A percentile compares a stretch with the other conserved stretches of the same genome.
Conservation (phyloP, 169 alveolate species). For the Babesia microti region DNA sequence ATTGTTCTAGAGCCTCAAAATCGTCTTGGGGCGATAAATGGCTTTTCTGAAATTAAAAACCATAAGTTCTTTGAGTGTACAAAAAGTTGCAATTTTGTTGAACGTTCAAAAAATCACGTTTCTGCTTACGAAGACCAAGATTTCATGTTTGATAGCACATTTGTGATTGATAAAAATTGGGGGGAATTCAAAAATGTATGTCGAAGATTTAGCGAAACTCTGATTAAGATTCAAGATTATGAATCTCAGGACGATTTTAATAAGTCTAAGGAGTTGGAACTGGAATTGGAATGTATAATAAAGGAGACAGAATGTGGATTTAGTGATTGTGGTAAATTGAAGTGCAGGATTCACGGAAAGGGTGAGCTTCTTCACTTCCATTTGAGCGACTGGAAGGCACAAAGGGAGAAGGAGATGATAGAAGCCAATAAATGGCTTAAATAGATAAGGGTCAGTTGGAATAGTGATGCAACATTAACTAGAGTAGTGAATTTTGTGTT, state of each 20-base stretch:
- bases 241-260: background rate
- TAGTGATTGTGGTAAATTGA: background rate
- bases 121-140: no score
- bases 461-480: background rate
- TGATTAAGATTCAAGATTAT: background rate
- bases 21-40: constrained; percentile 48
- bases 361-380: constrained; percentile 5
- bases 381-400: background rate
- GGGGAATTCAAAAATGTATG: constrained; percentile 5
- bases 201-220: constrained; percentile 1
- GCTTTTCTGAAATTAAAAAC: constrained; percentile 20
- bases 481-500: background rate
- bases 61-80: constrained; percentile 14
- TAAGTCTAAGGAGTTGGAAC: background rate
- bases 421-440: constrained; percentile 10
- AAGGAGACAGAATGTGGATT: background rate
- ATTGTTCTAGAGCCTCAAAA: constrained; percentile 40
- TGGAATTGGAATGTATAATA: background rate
- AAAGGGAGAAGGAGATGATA: constrained; percentile 1
- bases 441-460: background rate
- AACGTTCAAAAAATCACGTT: no score
- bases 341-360: background rate
- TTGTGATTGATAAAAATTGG: no score
- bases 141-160: no score
- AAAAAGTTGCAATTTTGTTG: no score